Evolutionary conservation across 2,329 filamentous ascomycete species (phyloP).

Genomic region (Claviceps maximensis): DNA sequence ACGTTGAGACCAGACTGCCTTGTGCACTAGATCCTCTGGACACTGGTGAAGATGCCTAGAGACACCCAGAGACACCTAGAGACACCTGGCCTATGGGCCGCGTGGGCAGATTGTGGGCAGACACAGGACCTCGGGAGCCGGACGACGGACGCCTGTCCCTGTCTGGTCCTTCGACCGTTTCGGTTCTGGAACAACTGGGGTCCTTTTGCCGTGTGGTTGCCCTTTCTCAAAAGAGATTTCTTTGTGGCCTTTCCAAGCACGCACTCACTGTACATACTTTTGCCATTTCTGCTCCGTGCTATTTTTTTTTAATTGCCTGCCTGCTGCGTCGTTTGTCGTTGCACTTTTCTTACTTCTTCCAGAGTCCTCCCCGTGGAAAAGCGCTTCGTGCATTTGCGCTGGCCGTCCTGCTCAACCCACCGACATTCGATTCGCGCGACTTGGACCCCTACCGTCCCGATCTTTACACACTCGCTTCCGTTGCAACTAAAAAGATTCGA

Average conservation of each 20-base stretch:
- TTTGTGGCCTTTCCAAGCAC: not conserved
- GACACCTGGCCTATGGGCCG: not conserved
- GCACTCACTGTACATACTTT: no score
- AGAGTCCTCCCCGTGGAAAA: not conserved
- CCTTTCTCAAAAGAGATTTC: not conserved
- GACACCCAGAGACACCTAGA: not conserved
- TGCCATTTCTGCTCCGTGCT: no score
- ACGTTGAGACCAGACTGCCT: no score
- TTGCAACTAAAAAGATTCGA: not conserved
- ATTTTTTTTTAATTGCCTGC: not conserved
- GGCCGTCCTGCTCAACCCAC: not conserved
- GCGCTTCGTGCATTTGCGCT: not conserved
- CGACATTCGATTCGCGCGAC: not conserved
- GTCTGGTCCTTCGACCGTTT: not conserved
- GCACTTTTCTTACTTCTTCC: no score
- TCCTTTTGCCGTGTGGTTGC: not conserved
- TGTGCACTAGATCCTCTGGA: no score
- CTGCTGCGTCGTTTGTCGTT: not conserved
- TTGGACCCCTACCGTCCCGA: not conserved
- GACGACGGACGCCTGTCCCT: not conserved
- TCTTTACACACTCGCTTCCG: not conserved
- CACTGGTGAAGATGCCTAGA: not conserved
- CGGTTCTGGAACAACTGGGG: not conserved
- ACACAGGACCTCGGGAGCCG: not conserved
- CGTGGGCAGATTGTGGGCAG: not conserved